Evolutionary conservation across 2,329 filamentous ascomycete genomes (phyloP), one percentile per base, ranked within the genome.

Genomic region (Gremmenia infestans): DNA sequence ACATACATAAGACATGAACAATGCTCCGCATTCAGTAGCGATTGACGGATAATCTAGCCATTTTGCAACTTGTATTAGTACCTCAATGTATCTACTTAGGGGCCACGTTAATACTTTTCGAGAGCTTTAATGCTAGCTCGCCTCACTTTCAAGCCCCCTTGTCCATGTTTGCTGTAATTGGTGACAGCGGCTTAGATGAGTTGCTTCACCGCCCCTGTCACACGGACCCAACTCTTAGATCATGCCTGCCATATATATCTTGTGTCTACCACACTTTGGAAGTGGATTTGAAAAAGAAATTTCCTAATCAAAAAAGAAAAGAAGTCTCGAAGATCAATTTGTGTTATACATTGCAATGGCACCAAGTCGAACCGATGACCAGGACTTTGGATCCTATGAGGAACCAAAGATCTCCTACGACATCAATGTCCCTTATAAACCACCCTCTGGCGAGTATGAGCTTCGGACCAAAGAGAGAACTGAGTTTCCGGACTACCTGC

Each of bases 381-480:
- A 55, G 28, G 54, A 54, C n/a, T 48, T 48, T 23, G 42, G 49
- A 37, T 50, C 54, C 17, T 47, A 52, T 52, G 53, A 55, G 15
- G 51, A 53, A 22, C 61, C 64, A n/a, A 61, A 64, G 22, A 59
- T 63, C 46, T 59, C 56, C 48, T 77, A 77, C 60, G 74, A 77
- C 62, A 76, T 77, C 67, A 77, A 77, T 64, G 71, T 77, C 49
- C 75, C 75, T 48, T 77, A 85, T 55, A 70, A 72, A 19, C 45
- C 59, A 4, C 50, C 70, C 68, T 61, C 71, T 70, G 58, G 70
- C 68, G 57, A 70, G 68, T 61, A 70, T 71, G 57, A 69, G 15
- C 50, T 66, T 46, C 67, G 70, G n/a, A 63, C 68, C 52, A 68
- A 69, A 46, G 71, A 71, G 25, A 69, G 72, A 48, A 67, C 66